Percentiles rank a stretch among this genome's conserved stretches.
These are phyloP conservation scores for Phaffia rhodozyma DNA, from an alignment of 1,284 basidiomycete species.

Conservation along the genomic window DNA sequence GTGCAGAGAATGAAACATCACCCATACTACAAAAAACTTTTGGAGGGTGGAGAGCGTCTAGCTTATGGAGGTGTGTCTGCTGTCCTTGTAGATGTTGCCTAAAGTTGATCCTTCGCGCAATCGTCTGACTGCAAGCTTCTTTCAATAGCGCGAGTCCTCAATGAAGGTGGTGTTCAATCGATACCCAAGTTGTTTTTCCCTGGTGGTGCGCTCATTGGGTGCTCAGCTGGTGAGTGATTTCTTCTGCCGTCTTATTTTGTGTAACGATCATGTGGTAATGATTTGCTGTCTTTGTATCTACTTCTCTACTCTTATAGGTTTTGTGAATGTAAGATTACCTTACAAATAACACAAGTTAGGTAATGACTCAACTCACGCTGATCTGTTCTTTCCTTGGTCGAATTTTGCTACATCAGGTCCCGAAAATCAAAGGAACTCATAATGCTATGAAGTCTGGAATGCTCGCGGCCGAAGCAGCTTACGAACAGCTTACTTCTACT, in stretches of 20 bases:
- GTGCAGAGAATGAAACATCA: constrained; percentile 93
- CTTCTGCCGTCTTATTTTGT: not conserved
- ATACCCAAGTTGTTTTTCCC: constrained; percentile 88
- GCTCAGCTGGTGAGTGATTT: constrained; percentile 54
- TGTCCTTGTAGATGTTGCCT: not conserved
- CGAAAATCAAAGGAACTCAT: constrained; percentile 89
- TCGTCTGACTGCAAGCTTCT: not conserved
- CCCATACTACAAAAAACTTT: constrained; percentile 70
- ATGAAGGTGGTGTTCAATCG: constrained; percentile 90
- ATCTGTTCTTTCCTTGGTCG: not conserved
- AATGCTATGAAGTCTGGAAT: constrained; percentile 99
- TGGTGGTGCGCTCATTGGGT: constrained; percentile 88
- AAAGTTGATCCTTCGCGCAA: not conserved
- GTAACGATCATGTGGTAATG: not conserved
- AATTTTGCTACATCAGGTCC: not conserved
- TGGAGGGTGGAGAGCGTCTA: constrained; percentile 64
- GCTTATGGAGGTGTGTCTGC: constrained; percentile 53
- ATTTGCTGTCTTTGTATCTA: not conserved
- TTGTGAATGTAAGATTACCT: constrained; percentile 59
- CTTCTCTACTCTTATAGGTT: constrained; percentile 36
- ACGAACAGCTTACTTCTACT: constrained; percentile 45
- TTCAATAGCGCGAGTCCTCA: constrained; percentile 58
- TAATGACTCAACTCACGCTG: not conserved
- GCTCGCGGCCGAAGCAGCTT: constrained; percentile 85
- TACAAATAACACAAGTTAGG: not conserved